Base-by-base conservation (phyloP, 2,329 filamentous ascomycete genomes). In the Aureobasidium sp. region DNA sequence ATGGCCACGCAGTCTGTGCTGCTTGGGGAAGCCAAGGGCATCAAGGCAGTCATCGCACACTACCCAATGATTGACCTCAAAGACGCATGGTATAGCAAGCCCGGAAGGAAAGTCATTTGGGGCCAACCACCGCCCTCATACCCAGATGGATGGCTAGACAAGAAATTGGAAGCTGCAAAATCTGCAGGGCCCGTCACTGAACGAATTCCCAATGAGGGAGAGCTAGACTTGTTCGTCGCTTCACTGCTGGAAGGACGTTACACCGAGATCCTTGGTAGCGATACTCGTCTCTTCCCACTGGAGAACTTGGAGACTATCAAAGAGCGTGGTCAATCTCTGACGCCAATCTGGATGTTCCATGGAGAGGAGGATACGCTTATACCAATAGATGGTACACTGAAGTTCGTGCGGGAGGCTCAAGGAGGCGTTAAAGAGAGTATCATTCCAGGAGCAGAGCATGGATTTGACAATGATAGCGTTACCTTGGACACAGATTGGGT, bases 361-460 rank as follows among this genome's bases (percentile, higher is more conserved):
- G 74, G 74, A 0, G 61, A 61, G 9, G 64, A 70, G 24, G 75
- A 77, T 66, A 66, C 62, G 5, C 32, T 62, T 6, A 32, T 51
- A 12, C 55, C 55, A 2, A 24, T 48, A 6, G 29, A 53, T 10
- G 37, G 48, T 10, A 62, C 50, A 4, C 8, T 24, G 13, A n/a
- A 13, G 24, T 55, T 56, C 24, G 32, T 46, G 43, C 24, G 43
- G 6, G 32, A 32, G 26, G 37, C 36, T 12, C 27, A 24, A 10
- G 17, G n/a, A 12, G 27, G 63, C 8, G 59, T 73, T 12, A 64
- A 66, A 61, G 66, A 67, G n/a, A 61, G 63, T 8, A 65, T 32
- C 67, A 66, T 3, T 61, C 63, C 1, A 68, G 69, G 39, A 64
- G 73, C 72, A 1, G 70, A 70, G 7, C 75, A 77, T 70, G 75